Evolutionary conservation across 2,329 filamentous ascomycete species (phyloP).

Genomic region (Neopestalotiopsis sp.): DNA sequence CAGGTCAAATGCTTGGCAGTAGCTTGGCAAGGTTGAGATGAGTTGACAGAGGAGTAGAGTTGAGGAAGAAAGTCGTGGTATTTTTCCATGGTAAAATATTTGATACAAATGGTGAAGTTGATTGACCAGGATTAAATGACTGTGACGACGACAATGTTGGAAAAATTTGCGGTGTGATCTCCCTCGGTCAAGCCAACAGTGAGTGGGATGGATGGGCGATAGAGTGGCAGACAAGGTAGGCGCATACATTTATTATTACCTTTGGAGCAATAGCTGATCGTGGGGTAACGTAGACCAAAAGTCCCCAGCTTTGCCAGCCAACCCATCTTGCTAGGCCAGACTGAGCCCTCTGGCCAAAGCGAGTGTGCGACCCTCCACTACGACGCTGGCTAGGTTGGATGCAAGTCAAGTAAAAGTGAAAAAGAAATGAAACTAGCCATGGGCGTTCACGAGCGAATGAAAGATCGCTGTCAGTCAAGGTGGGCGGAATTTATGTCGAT

Average conservation of each 20-base stretch:
- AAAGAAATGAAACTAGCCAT: background rate
- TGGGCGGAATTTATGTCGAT: background rate
- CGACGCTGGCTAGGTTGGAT: background rate
- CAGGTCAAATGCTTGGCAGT: background rate
- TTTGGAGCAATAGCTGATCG: background rate
- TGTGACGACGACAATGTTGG: too few relatives aligned
- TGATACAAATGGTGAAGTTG: too few relatives aligned
- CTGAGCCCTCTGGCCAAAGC: background rate
- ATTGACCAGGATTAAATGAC: too few relatives aligned
- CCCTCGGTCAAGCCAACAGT: too few relatives aligned
- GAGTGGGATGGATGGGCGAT: too few relatives aligned
- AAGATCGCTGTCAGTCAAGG: background rate
- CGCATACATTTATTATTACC: too few relatives aligned
- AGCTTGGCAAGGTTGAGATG: background rate
- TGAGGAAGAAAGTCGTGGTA: background rate
- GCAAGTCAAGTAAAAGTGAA: background rate
- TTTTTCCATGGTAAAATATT: too few relatives aligned
- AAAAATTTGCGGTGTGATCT: too few relatives aligned
- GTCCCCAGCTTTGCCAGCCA: background rate
- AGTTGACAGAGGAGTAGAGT: background rate
- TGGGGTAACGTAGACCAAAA: background rate
- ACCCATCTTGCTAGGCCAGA: too few relatives aligned
- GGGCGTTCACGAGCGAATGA: background rate
- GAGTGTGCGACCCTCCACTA: background rate
- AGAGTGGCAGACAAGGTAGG: too few relatives aligned